Evolutionary conservation across 208 protist genomes (phyloP), one percentile per base, ranked within the genome.

Genomic region (Spongospora subterranea): DNA sequence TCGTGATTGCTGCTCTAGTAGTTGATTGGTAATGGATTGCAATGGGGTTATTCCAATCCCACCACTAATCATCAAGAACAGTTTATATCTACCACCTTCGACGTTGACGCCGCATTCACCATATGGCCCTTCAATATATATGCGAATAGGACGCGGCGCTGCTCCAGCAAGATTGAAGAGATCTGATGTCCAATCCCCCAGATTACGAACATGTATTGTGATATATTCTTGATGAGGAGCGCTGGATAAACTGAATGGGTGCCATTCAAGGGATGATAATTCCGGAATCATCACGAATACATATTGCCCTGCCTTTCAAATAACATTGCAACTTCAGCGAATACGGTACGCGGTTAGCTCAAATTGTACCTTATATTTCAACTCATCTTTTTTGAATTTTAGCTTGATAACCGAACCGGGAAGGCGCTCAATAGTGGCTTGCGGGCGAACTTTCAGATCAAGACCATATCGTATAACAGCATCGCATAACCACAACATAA

Each of bases 191-290:
- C 77, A 88, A 88, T 88, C 77, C 20, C 77, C 77, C 35, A 88
- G 77, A 77, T 50, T n/a, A 24, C 77, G 77, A 66, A 88, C 46
- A 29, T 88, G 77, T 17, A 88, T 88, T 17, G 20, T 88, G 35
- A 90, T 35, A 43, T 76, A 17, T 35, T 90, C 17, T 17, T 90
- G 17, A 17, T 20, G 20, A 13, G 88, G 88, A 45, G 64, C 45
- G 64, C 64, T 90, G 45, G 88, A 90, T 45, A 90, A 17, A 35
- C 38, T 88, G n/a, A 90, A 90, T 20, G 88, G 88, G 76, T 90
- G 88, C 45, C 88, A 90, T 77, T 90, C 88, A 24, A 6, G 17
- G 45, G 17, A 35, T 20, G 45, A 90, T 17, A 90, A 17, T 45
- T 77, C 39, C 76, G 88, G 45, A 39, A 90, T 77, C 24, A 29